Evolutionary conservation across 1,139 yeast genomes (phyloP).

Genomic region (Yamadazyma sp.): DNA sequence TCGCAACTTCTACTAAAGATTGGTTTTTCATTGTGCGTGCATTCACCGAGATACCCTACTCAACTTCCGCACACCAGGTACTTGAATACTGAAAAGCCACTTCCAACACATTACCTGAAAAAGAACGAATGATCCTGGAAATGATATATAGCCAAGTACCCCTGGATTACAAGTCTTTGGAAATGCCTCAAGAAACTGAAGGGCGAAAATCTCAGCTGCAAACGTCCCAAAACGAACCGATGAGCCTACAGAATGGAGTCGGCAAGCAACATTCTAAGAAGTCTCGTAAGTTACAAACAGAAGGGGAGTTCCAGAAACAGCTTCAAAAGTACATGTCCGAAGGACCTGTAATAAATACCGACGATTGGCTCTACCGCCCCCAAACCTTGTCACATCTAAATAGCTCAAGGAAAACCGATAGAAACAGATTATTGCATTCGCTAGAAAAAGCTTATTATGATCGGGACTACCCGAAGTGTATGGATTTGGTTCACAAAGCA

Average conservation of each 20-base stretch:
- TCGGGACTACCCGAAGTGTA: constrained; percentile 45
- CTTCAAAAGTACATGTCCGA: constrained; percentile 35
- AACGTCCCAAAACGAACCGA: too few relatives aligned
- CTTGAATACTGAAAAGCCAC: too few relatives aligned
- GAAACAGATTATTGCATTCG: constrained; percentile 37
- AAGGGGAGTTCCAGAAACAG: constrained; percentile 52
- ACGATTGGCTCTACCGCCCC: constrained; percentile 42
- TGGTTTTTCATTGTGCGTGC: too few relatives aligned
- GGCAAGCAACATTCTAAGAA: constrained; percentile 2
- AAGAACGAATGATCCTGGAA: too few relatives aligned
- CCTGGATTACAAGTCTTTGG: too few relatives aligned
- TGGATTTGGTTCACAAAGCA: constrained; percentile 29
- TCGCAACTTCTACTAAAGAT: too few relatives aligned
- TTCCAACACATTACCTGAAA: too few relatives aligned
- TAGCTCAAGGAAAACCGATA: constrained; percentile 30
- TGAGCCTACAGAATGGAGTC: neutral
- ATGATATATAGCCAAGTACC: too few relatives aligned
- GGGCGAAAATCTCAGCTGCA: too few relatives aligned
- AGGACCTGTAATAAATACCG: constrained; percentile 55
- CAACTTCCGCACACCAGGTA: too few relatives aligned
- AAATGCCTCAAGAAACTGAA: too few relatives aligned
- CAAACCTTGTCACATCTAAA: constrained; percentile 22
- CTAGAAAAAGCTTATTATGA: constrained; percentile 53
- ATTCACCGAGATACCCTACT: too few relatives aligned
- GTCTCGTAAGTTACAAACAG: constrained; percentile 55